Conservation (phyloP, 148 eudicot species). For the Polygonum maritimum region DNA sequence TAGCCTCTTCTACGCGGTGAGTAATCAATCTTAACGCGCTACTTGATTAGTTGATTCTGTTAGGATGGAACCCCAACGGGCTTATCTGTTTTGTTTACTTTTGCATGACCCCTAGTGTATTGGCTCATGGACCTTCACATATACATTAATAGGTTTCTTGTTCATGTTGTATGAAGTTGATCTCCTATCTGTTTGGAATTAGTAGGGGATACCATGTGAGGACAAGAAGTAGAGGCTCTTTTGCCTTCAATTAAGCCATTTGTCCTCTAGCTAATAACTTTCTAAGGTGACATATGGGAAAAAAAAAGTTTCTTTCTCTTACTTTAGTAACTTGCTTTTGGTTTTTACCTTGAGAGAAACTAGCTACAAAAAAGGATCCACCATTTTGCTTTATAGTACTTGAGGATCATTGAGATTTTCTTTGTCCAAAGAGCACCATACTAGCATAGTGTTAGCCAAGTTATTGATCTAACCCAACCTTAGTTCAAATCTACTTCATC, state of each 20-base stretch:
- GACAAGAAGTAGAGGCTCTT: not conserved
- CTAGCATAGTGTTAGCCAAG: not conserved
- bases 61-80: no score
- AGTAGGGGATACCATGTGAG: not conserved
- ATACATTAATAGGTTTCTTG: not conserved
- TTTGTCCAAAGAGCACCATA: not conserved
- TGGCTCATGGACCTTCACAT: no score
- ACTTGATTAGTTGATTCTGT: no score
- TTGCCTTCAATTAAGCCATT: not conserved
- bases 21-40: conserved; percentile 11
- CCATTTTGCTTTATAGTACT: not conserved
- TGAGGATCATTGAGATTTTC: not conserved
- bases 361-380: not conserved
- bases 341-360: not conserved
- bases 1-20: conserved; percentile 87
- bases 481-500: not conserved
- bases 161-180: not conserved
- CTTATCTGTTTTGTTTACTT: no score
- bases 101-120: no score
- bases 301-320: not conserved
- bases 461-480: not conserved
- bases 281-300: not conserved
- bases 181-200: not conserved
- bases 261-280: not conserved
- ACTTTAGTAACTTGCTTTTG: not conserved